Percentiles rank a stretch among this genome's conserved stretches.
phyloP scores from a whole-genome alignment of 257 asterid species.

The Solanum sejunctum region DNA sequence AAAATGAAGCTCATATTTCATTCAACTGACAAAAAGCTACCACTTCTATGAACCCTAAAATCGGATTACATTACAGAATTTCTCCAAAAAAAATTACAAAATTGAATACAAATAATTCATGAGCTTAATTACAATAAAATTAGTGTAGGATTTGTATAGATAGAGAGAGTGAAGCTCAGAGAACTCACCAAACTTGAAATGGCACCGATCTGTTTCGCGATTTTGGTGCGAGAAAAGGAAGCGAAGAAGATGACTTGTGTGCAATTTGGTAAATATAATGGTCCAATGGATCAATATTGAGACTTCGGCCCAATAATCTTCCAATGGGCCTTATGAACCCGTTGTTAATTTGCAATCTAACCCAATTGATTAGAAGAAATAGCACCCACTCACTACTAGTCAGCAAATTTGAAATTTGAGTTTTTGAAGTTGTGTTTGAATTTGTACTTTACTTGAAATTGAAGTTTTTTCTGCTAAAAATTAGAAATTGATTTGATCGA shows the following conservation, averaged over 20 bases:
- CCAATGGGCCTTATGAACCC: neutral
- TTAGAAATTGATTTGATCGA: neutral
- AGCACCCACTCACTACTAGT: neutral
- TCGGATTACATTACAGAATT: neutral
- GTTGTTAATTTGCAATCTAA: neutral
- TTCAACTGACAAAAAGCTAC: neutral
- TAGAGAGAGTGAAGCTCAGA: neutral
- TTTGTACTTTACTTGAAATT: neutral
- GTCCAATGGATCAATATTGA: neutral
- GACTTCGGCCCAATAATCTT: neutral
- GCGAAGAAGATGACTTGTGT: neutral
- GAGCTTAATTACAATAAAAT: neutral
- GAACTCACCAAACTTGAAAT: neutral
- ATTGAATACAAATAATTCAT: neutral
- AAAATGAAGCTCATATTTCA: neutral
- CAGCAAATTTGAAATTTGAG: neutral
- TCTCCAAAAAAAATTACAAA: neutral
- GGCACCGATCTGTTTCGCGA: neutral
- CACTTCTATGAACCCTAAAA: neutral
- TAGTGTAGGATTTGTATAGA: neutral
- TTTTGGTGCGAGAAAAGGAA: neutral
- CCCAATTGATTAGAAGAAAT: neutral
- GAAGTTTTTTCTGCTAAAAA: neutral
- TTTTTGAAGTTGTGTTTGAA: neutral
- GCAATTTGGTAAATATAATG: neutral